phyloP scores from a whole-genome alignment of 371 early-diverging fungal genomes.

The Mortierella sp. region DNA sequence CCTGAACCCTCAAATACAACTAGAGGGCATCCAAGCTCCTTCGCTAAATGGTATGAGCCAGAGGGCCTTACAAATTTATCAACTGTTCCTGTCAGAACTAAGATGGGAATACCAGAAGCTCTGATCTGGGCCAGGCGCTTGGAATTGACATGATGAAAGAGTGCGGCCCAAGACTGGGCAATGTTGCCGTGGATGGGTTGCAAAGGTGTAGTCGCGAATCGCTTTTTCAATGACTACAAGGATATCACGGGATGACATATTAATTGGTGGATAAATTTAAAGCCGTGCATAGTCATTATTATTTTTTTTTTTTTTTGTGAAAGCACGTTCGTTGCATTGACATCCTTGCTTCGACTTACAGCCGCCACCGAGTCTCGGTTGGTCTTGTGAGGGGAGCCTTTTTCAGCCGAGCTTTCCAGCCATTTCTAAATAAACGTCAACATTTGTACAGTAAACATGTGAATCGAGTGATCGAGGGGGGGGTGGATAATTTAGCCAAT shows the following conservation, averaged over 20 bases:
- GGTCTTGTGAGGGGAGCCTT: slow-evolving; percentile 23
- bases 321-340: not conserved
- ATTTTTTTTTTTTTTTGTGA: not conserved
- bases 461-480: not conserved
- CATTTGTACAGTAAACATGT: too few relatives aligned
- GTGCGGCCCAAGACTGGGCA: slow-evolving; percentile 48
- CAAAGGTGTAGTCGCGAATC: slow-evolving; percentile 25
- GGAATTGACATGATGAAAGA: slow-evolving; percentile 48
- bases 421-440: slow-evolving; percentile 19
- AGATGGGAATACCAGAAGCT: slow-evolving; percentile 24
- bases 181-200: slow-evolving; percentile 51
- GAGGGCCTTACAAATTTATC: slow-evolving; percentile 57
- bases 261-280: slow-evolving; percentile 12
- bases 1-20: slow-evolving; percentile 54
- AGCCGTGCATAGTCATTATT: not conserved
- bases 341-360: slow-evolving; percentile 19
- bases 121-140: slow-evolving; percentile 35
- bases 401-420: slow-evolving; percentile 28
- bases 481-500: not conserved
- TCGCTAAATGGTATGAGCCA: slow-evolving; percentile 51
- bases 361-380: slow-evolving; percentile 24
- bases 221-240: slow-evolving; percentile 13
- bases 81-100: slow-evolving; percentile 55
- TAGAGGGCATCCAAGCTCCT: slow-evolving; percentile 37
- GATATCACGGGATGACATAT: not conserved